Conservation (phyloP, 2,329 filamentous ascomycete genomes). For the Cladobotryum mycophilum region DNA sequence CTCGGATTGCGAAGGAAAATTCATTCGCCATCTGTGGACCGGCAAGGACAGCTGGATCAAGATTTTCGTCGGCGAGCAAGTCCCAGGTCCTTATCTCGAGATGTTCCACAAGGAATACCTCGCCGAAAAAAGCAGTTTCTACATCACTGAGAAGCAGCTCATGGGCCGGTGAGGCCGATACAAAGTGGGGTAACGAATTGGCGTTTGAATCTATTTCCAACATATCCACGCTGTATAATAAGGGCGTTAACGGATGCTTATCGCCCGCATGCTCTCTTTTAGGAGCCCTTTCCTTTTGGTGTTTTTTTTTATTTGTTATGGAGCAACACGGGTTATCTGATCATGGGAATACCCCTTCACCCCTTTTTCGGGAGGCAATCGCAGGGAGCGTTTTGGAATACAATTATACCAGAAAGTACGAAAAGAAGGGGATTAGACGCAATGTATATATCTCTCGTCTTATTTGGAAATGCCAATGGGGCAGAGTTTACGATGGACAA, state of each 20-base stretch:
- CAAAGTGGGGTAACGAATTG: no score
- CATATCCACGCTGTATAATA: no score
- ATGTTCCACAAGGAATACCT: constrained; percentile 32
- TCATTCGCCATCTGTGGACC: constrained; percentile 40
- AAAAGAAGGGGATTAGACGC: neutral
- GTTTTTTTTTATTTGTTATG: no score
- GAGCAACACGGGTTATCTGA: no score
- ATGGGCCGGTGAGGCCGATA: constrained; percentile 15
- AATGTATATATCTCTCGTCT: constrained; percentile 8
- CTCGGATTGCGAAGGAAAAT: constrained; percentile 32
- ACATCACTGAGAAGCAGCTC: constrained; percentile 30
- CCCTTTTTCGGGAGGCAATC: no score
- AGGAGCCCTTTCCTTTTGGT: no score
- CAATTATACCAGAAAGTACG: neutral
- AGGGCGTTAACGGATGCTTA: no score
- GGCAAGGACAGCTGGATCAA: constrained; percentile 35
- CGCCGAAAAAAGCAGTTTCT: constrained; percentile 28
- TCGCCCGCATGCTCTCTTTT: no score
- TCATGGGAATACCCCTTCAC: no score
- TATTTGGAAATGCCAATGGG: neutral
- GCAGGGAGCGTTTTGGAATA: neutral
- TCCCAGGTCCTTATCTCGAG: constrained; percentile 30
- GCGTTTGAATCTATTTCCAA: no score
- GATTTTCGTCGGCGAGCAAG: constrained; percentile 30
- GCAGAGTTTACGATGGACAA: constrained; percentile 1